Conservation (phyloP, 2,329 filamentous ascomycete genomes). For the Coniochaeta hoffmannii region DNA sequence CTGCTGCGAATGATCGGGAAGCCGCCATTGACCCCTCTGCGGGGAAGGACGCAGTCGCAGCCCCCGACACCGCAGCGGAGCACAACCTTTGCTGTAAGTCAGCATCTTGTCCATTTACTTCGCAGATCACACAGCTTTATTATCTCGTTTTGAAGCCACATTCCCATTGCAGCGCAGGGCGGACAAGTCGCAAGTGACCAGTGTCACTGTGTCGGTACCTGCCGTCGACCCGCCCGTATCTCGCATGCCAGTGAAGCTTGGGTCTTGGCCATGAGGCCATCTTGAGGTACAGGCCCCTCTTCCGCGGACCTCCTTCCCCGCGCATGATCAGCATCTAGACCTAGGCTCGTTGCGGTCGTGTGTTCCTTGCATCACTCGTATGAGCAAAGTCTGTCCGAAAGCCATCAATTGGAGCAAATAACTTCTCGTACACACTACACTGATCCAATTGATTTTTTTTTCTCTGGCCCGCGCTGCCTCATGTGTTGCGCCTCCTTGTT, state of each 20-base stretch:
- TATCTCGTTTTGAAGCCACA: not conserved
- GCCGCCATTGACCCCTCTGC: slow-evolving; percentile 16
- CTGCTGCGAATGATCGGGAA: slow-evolving; percentile 17
- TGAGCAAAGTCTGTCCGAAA: not conserved
- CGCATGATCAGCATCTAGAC: not conserved
- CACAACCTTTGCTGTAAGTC: not conserved
- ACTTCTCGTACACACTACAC: not conserved
- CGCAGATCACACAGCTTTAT: not conserved
- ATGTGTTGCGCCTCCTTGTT: not conserved
- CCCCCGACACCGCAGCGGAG: not conserved
- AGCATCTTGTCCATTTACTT: not conserved
- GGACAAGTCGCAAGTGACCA: not conserved
- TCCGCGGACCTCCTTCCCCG: not conserved
- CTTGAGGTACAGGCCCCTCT: not conserved
- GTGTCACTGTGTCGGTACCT: not conserved
- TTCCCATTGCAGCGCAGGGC: not conserved
- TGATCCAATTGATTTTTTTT: not conserved
- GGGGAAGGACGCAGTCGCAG: slow-evolving; percentile 10
- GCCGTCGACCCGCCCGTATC: not conserved
- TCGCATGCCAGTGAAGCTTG: not conserved
- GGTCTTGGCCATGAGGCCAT: not conserved
- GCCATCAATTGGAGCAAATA: not conserved
- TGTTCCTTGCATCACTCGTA: not conserved
- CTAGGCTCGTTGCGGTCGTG: not conserved
- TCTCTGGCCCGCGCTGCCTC: not conserved